phyloP scores from a whole-genome alignment of 1,139 yeast genomes.

The Blastobotrys illinoisensis region DNA sequence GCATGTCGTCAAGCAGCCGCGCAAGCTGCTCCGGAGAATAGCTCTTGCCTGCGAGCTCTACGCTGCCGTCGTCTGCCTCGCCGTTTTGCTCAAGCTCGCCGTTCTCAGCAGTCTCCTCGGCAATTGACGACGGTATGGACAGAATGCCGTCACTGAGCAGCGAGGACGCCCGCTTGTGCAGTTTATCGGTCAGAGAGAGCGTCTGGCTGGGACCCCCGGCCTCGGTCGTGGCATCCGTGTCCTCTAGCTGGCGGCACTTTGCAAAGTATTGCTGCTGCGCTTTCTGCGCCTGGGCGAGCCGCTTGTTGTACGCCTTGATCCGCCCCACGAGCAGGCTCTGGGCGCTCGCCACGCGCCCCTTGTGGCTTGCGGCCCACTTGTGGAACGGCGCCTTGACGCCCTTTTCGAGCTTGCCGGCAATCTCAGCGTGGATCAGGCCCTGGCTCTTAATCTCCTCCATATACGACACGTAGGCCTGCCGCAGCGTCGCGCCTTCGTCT shows the following conservation, averaged over 20 bases:
- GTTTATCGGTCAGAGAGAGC: neutral
- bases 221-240: constrained; percentile 26
- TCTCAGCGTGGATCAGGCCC: constrained; percentile 58
- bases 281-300: constrained; percentile 45
- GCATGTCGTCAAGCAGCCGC: constrained; percentile 38
- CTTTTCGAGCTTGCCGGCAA: constrained; percentile 55
- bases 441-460: constrained; percentile 47
- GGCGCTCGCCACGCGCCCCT: constrained; percentile 54
- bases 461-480: constrained; percentile 51
- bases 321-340: constrained; percentile 46
- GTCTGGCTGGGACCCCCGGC: neutral
- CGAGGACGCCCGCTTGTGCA: constrained; percentile 1
- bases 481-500: constrained; percentile 41
- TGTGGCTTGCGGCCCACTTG: constrained; percentile 68
- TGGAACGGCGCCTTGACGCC: constrained; percentile 64
- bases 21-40: constrained; percentile 18
- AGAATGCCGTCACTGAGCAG: neutral
- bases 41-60: constrained; percentile 27
- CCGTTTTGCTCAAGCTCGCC: neutral
- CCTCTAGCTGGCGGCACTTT: constrained; percentile 68
- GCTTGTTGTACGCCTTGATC: constrained; percentile 45
- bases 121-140: neutral
- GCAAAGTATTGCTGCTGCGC: constrained; percentile 62
- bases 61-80: constrained; percentile 14
- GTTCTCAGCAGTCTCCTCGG: neutral